A percentile compares a stretch with the other conserved stretches of the same genome.
These are phyloP conservation scores for Myxozyma neglecta DNA, from an alignment of 805 yeast genomes.

Conservation along the genomic window DNA sequence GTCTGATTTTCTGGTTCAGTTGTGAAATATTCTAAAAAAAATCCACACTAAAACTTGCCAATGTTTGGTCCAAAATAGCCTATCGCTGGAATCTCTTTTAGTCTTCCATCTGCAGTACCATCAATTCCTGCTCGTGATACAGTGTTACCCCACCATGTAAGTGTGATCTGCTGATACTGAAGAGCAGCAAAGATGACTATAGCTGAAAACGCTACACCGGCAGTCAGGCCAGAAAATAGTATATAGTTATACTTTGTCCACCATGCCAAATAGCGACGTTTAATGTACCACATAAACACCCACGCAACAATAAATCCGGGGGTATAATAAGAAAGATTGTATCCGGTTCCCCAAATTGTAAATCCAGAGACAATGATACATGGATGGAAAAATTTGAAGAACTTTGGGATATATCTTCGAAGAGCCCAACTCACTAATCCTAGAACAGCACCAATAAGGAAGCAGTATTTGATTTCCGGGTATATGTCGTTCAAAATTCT, in stretches of 20 bases:
- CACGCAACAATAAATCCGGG: constrained; percentile 49
- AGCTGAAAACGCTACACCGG: constrained; percentile 65
- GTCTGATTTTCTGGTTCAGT: too few species aligned
- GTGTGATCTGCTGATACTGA: constrained; percentile 42
- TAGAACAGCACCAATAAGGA: constrained; percentile 27
- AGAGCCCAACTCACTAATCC: constrained; percentile 18
- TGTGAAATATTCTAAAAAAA: too few species aligned
- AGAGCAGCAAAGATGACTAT: constrained; percentile 54
- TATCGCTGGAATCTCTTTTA: constrained; percentile 30
- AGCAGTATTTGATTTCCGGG: constrained; percentile 26
- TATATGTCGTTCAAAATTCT: constrained; percentile 26
- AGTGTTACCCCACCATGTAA: constrained; percentile 63
- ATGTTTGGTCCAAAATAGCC: constrained; percentile 43
- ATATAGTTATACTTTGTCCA: constrained; percentile 74
- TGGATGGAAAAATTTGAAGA: constrained; percentile 18
- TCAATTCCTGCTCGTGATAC: constrained; percentile 30
- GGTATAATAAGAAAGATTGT: constrained; percentile 38
- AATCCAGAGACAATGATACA: constrained; percentile 31
- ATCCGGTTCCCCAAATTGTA: constrained; percentile 10
- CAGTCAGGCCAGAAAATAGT: constrained; percentile 62
- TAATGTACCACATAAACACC: constrained; percentile 57
- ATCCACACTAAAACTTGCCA: constrained; percentile 6
- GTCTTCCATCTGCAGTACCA: constrained; percentile 15
- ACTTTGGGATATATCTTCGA: constrained; percentile 6
- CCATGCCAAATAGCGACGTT: constrained; percentile 59